Evolutionary conservation across 768 basidiomycete genomes (phyloP).

Genomic region (Kwoniella dendrophila): DNA sequence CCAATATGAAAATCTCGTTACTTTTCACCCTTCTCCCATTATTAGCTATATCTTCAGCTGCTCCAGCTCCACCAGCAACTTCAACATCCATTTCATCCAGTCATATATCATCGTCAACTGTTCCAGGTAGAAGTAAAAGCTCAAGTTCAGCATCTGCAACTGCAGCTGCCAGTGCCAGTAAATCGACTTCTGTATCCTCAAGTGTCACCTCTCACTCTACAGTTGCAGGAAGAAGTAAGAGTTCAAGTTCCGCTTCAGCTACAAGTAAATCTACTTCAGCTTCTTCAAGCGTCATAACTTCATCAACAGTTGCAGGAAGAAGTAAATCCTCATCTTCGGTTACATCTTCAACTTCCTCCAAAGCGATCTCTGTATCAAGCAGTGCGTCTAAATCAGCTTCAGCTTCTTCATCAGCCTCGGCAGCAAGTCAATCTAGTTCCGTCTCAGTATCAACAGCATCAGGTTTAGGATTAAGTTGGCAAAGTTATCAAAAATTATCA

Average conservation of each 20-base stretch:
- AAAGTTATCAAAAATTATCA: slow-evolving; percentile 1
- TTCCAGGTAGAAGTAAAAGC: too few relatives aligned
- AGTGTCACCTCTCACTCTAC: too few relatives aligned
- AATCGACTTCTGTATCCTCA: background rate
- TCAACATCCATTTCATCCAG: background rate
- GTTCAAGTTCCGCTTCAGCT: too few relatives aligned
- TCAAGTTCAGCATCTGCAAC: too few relatives aligned
- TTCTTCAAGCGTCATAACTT: background rate
- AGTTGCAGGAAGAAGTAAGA: too few relatives aligned
- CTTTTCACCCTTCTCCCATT: background rate
- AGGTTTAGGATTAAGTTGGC: slow-evolving; percentile 13
- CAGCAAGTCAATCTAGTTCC: background rate
- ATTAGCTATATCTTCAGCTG: background rate
- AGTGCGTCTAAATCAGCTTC: background rate
- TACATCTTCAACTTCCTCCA: too few relatives aligned
- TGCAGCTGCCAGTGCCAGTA: too few relatives aligned
- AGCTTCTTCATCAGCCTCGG: background rate
- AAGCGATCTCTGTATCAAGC: background rate
- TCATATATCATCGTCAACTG: background rate
- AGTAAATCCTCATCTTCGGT: too few relatives aligned
- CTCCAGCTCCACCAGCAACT: slow-evolving; percentile 1
- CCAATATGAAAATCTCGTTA: background rate
- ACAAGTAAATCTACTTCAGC: too few relatives aligned
- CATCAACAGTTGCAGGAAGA: too few relatives aligned
- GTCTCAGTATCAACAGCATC: background rate